Conservation (phyloP, 495 filamentous ascomycete genomes). For the Hypoxylon cercidicola region DNA sequence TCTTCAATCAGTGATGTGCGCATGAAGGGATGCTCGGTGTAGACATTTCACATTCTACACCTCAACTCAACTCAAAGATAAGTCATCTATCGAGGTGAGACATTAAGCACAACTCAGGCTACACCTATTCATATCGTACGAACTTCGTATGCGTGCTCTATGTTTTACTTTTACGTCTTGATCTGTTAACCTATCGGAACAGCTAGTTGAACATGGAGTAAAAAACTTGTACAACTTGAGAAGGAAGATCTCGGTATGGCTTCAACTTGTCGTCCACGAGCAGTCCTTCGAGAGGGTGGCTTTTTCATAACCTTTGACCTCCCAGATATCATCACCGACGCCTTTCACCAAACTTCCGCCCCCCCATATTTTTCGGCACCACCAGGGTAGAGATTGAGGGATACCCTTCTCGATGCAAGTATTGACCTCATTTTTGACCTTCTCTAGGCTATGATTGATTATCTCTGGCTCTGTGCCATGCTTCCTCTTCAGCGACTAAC, state of each 20-base stretch:
- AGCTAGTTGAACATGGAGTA: slow-evolving; percentile 26
- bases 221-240: slow-evolving; percentile 23
- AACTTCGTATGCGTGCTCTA: too few species aligned
- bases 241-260: slow-evolving; percentile 31
- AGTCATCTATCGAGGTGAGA: too few species aligned
- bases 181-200: too few species aligned
- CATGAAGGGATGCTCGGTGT: too few species aligned
- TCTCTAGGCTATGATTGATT: slow-evolving; percentile 35
- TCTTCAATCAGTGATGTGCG: too few species aligned
- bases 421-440: slow-evolving; percentile 32
- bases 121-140: too few species aligned
- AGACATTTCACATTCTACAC: too few species aligned
- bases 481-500: too few species aligned
- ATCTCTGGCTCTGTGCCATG: slow-evolving; percentile 31
- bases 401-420: slow-evolving; percentile 13
- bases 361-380: slow-evolving; percentile 38
- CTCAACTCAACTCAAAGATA: too few species aligned
- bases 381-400: slow-evolving; percentile 28
- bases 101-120: too few species aligned
- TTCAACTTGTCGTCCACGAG: slow-evolving; percentile 33
- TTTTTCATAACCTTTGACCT: slow-evolving; percentile 40
- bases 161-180: too few species aligned
- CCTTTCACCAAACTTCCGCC: slow-evolving; percentile 20
- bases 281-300: slow-evolving; percentile 29
- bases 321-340: slow-evolving; percentile 39